Evolutionary conservation across 148 eudicot species (phyloP).

Genomic region (Nepenthes gracilis): DNA sequence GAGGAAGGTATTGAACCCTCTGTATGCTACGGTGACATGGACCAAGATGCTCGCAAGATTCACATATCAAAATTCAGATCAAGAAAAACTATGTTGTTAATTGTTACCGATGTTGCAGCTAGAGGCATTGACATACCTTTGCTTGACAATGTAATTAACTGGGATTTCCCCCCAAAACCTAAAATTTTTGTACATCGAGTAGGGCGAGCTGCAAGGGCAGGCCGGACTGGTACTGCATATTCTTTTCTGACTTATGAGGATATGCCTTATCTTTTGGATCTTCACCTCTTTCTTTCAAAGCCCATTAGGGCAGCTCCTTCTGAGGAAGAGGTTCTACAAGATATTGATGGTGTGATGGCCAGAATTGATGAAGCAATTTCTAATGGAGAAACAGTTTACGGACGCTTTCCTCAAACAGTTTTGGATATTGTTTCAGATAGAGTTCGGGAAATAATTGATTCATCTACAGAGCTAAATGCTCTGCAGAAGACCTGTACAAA

Average conservation of each 20-base stretch:
- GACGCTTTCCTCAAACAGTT: slow-evolving; percentile 81
- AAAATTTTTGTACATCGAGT: slow-evolving; percentile 94
- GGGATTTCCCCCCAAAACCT: slow-evolving; percentile 85
- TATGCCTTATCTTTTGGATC: slow-evolving; percentile 74
- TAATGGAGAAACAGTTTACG: slow-evolving; percentile 74
- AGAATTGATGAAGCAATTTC: slow-evolving; percentile 59
- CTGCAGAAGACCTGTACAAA: slow-evolving; percentile 43
- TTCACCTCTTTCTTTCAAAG: slow-evolving; percentile 89
- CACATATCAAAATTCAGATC: slow-evolving; percentile 60
- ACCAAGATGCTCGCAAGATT: slow-evolving; percentile 84
- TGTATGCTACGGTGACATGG: slow-evolving; percentile 91
- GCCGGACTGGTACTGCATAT: slow-evolving; percentile 88
- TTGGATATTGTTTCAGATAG: slow-evolving; percentile 77
- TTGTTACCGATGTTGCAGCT: slow-evolving; percentile 93
- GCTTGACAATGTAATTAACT: slow-evolving; percentile 89
- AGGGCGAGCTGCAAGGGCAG: slow-evolving; percentile 92
- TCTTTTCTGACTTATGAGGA: slow-evolving; percentile 81
- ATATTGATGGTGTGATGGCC: slow-evolving; percentile 41
- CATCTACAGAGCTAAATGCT: slow-evolving; percentile 55
- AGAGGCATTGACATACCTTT: slow-evolving; percentile 96
- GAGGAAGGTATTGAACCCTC: slow-evolving; percentile 76
- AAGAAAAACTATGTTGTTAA: slow-evolving; percentile 74
- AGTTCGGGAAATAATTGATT: slow-evolving; percentile 67
- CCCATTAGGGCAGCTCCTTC: slow-evolving; percentile 87
- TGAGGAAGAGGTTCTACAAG: slow-evolving; percentile 70